Evolutionary conservation across 345 rosid species (phyloP).

Genomic region (Erucastrum elatum): DNA sequence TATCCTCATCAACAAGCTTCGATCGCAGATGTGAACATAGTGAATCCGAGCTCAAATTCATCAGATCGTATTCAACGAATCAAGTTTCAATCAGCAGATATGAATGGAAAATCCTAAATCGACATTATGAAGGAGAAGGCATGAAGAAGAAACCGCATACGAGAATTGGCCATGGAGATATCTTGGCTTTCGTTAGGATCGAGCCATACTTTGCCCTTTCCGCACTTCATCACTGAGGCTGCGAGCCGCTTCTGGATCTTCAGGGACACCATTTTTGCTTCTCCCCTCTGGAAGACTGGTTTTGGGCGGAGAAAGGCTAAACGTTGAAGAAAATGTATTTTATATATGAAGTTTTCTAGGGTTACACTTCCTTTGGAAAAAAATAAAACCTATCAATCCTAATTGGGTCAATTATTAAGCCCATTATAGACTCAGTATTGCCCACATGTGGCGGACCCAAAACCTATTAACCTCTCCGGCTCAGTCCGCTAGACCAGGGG

Average conservation of each 20-base stretch:
- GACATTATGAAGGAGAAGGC: background rate
- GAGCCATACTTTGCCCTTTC: constrained; percentile 81
- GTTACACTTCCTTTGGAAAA: constrained; percentile 10
- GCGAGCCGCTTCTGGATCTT: constrained; percentile 91
- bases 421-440: background rate
- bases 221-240: constrained; percentile 77
- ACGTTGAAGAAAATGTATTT: background rate
- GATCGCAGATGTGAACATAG: background rate
- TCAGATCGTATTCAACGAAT: background rate
- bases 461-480: too few relatives aligned
- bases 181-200: constrained; percentile 85
- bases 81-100: background rate
- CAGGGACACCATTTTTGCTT: constrained; percentile 67
- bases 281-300: constrained; percentile 29
- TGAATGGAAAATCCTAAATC: background rate
- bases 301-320: background rate
- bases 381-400: background rate
- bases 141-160: constrained; percentile 43
- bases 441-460: background rate
- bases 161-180: constrained; percentile 92
- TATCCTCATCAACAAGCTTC: too few relatives aligned
- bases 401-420: constrained; percentile 1
- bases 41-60: background rate
- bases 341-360: constrained; percentile 32
- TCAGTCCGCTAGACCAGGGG: too few relatives aligned